Percentiles rank a stretch among this genome's conserved stretches.
Evolutionary conservation across 1,284 basidiomycete species (phyloP).

Genomic region (Neonothopanus nambi): DNA sequence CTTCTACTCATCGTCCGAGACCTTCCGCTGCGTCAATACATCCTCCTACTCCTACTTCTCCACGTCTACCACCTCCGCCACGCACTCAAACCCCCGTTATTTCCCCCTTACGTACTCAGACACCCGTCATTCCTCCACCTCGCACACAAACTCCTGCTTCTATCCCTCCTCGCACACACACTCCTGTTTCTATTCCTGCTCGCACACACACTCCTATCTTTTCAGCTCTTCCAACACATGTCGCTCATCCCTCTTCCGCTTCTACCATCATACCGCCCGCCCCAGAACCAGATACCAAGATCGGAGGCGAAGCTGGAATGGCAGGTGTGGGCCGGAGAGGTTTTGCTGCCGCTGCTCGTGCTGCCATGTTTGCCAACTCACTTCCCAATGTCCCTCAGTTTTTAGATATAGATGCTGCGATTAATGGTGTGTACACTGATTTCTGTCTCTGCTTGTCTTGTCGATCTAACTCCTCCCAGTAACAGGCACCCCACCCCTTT

Average conservation of each 20-base stretch:
- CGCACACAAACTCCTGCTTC: background rate
- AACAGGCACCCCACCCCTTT: constrained; percentile 44
- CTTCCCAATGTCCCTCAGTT: constrained; percentile 25
- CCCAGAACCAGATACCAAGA: constrained; percentile 62
- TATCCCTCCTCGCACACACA: background rate
- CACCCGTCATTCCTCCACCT: background rate
- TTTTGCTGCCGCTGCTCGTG: constrained; percentile 77
- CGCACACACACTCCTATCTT: background rate
- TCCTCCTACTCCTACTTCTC: background rate
- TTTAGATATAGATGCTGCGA: constrained; percentile 50
- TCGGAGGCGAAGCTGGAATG: constrained; percentile 84
- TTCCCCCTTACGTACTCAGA: background rate
- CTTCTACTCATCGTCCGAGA: background rate
- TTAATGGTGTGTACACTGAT: constrained; percentile 37
- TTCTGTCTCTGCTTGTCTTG: constrained; percentile 8
- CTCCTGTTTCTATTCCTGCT: background rate
- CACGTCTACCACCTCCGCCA: background rate
- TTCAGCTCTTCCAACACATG: constrained; percentile 12
- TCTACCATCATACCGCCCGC: constrained; percentile 14
- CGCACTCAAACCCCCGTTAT: background rate
- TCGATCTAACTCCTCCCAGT: constrained; percentile 33
- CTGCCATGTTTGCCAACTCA: constrained; percentile 55
- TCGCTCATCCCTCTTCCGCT: constrained; percentile 1
- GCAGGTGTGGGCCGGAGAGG: constrained; percentile 85
- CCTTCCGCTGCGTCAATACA: background rate